Evolutionary conservation across 208 protist genomes (phyloP).

Genomic region (Crithidia fasciculata): DNA sequence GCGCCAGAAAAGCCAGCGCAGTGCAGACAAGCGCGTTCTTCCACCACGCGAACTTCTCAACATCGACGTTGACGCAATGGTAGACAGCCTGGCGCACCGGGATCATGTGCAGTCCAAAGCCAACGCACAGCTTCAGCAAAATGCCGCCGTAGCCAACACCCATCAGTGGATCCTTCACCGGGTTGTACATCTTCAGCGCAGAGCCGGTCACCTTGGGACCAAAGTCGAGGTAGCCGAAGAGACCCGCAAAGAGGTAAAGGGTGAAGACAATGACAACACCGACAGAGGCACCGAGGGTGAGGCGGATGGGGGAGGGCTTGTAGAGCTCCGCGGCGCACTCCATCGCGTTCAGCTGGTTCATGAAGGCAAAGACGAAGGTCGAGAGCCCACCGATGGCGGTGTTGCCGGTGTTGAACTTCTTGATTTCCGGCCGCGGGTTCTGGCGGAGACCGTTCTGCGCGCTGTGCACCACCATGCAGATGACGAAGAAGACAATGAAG

Average conservation of each 20-base stretch:
- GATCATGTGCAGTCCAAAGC: constrained; percentile 68
- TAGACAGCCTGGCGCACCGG: constrained; percentile 70
- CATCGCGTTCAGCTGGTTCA: constrained; percentile 76
- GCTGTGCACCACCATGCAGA: constrained; percentile 66
- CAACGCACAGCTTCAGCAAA: constrained; percentile 77
- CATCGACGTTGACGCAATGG: constrained; percentile 49
- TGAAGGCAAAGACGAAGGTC: constrained; percentile 75
- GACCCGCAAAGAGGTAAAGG: constrained; percentile 77
- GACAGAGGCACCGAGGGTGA: constrained; percentile 50
- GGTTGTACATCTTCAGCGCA: constrained; percentile 68
- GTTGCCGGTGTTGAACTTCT: constrained; percentile 57
- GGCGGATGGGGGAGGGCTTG: constrained; percentile 48
- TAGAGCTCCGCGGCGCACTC: constrained; percentile 72
- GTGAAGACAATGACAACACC: constrained; percentile 53
- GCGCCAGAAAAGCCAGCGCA: constrained; percentile 37
- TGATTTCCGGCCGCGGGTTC: constrained; percentile 43
- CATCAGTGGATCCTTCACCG: constrained; percentile 55
- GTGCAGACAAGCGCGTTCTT: constrained; percentile 49
- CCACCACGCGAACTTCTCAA: constrained; percentile 51
- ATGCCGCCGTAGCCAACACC: constrained; percentile 61
- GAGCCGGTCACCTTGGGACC: constrained; percentile 45
- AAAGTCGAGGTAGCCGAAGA: constrained; percentile 88
- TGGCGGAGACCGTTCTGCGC: constrained; percentile 38
- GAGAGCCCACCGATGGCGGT: constrained; percentile 57
- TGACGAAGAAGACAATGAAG: constrained; percentile 80